Percentiles rank a stretch among this genome's conserved stretches.
These are phyloP conservation scores for Amanita pseudoporphyria DNA, from an alignment of 768 basidiomycete genomes.

Conservation along the genomic window DNA sequence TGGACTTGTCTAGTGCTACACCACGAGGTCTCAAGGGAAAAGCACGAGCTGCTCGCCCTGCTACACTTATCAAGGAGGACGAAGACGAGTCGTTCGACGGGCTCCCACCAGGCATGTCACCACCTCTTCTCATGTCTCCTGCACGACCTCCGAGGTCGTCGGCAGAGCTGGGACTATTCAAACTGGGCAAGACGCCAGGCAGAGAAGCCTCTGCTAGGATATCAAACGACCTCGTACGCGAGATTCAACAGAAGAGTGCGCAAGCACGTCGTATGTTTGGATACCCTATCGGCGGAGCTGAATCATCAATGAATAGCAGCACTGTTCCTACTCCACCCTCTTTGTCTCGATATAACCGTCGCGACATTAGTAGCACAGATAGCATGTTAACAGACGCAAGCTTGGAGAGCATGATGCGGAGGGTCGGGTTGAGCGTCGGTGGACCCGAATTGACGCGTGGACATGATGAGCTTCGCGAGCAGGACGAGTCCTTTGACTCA, in stretches of 20 bases:
- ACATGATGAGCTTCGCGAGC: conserved; percentile 1
- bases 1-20: conserved; percentile 56
- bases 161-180: conserved; percentile 35
- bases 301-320: conserved; percentile 51
- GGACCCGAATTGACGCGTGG: neutral
- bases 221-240: conserved; percentile 50
- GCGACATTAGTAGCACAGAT: conserved; percentile 32
- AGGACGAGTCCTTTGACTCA: conserved; percentile 7
- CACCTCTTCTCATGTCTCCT: conserved; percentile 48
- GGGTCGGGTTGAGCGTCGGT: conserved; percentile 37
- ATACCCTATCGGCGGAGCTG: conserved; percentile 24
- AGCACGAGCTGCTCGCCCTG: conserved; percentile 11
- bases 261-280: conserved; percentile 18
- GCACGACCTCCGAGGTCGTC: conserved; percentile 40
- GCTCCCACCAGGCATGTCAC: conserved; percentile 48
- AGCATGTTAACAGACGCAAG: conserved; percentile 45
- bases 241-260: conserved; percentile 32
- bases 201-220: conserved; percentile 67
- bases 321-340: conserved; percentile 65
- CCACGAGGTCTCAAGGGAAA: conserved; percentile 31
- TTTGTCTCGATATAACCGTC: conserved; percentile 51
- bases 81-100: conserved; percentile 46
- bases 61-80: conserved; percentile 17
- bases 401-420: conserved; percentile 62
- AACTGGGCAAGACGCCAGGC: conserved; percentile 54